These are phyloP conservation scores for Candida coquimbonensis DNA, from an alignment of 805 yeast species.

Conservation along the genomic window DNA sequence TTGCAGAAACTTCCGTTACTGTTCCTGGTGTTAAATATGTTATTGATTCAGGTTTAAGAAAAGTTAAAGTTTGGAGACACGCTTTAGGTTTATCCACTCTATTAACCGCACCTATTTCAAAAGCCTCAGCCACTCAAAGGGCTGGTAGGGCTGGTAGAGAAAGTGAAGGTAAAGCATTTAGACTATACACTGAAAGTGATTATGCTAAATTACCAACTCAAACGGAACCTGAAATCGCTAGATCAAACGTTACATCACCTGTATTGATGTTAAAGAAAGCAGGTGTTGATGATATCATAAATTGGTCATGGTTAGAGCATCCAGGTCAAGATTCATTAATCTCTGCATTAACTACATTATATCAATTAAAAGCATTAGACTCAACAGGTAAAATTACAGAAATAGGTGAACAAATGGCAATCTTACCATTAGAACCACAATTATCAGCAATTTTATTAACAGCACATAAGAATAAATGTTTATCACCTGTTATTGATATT, in stretches of 20 bases:
- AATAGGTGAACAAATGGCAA: slow-evolving; percentile 80
- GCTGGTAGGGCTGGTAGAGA: slow-evolving; percentile 99
- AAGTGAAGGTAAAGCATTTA: slow-evolving; percentile 78
- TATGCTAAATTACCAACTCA: slow-evolving; percentile 58
- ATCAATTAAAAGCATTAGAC: slow-evolving; percentile 72
- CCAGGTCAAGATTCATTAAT: slow-evolving; percentile 77
- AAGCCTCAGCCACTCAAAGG: slow-evolving; percentile 91
- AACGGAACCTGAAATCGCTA: slow-evolving; percentile 88
- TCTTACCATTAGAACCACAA: slow-evolving; percentile 89
- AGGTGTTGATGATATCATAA: slow-evolving; percentile 74
- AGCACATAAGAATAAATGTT: slow-evolving; percentile 48
- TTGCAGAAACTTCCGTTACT: slow-evolving; percentile 96
- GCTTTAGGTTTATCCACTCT: slow-evolving; percentile 88
- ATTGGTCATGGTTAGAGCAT: slow-evolving; percentile 90
- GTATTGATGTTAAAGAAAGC: slow-evolving; percentile 75
- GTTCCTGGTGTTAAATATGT: slow-evolving; percentile 93
- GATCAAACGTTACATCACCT: slow-evolving; percentile 82
- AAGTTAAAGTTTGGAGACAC: slow-evolving; percentile 93
- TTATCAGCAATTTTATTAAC: slow-evolving; percentile 75
- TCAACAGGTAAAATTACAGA: slow-evolving; percentile 69
- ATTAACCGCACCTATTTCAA: slow-evolving; percentile 85
- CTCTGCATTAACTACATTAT: slow-evolving; percentile 72
- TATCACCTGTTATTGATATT: slow-evolving; percentile 73
- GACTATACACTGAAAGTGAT: slow-evolving; percentile 73
- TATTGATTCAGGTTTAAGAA: slow-evolving; percentile 85